A percentile compares a stretch with the other conserved stretches of the same genome.
Evolutionary conservation across 495 filamentous ascomycete genomes (phyloP).

Genomic region (Penicillium dipodomyicola): DNA sequence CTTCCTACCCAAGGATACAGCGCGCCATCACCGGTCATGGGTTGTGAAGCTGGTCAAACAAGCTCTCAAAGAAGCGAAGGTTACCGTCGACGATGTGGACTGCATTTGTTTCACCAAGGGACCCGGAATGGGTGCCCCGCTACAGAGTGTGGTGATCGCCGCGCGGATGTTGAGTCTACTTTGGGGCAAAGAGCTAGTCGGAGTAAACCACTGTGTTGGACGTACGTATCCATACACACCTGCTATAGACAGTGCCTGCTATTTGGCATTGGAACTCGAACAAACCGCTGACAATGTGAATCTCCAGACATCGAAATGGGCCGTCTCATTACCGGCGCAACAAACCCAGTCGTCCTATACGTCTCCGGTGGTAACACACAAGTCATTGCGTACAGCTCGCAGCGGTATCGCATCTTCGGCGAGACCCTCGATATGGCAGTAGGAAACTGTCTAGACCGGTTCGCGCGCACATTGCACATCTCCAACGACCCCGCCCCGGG

Average conservation of each 20-base stretch:
- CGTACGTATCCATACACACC: conserved; percentile 51
- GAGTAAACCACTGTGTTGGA: conserved; percentile 96
- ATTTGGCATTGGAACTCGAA: background rate
- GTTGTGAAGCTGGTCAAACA: conserved; percentile 75
- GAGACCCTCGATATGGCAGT: conserved; percentile 97
- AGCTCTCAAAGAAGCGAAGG: conserved; percentile 66
- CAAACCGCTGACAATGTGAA: conserved; percentile 12
- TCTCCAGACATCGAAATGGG: conserved; percentile 89
- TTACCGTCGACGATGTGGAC: conserved; percentile 65
- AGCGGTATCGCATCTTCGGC: conserved; percentile 95
- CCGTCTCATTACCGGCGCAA: conserved; percentile 82
- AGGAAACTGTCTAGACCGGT: conserved; percentile 94
- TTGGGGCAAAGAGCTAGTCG: conserved; percentile 84
- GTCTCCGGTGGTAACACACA: conserved; percentile 97
- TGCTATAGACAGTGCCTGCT: background rate
- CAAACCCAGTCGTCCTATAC: conserved; percentile 94
- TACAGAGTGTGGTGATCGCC: conserved; percentile 83
- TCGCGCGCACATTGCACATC: conserved; percentile 85
- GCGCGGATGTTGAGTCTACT: conserved; percentile 79
- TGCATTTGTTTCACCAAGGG: conserved; percentile 96
- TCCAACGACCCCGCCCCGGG: conserved; percentile 94
- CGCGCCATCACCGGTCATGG: conserved; percentile 83
- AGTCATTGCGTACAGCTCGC: conserved; percentile 93
- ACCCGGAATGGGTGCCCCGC: conserved; percentile 92
- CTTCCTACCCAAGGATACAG: conserved; percentile 95